Base-by-base conservation (phyloP, 2,329 filamentous ascomycete genomes). In the Chrysoporthe cubensis region DNA sequence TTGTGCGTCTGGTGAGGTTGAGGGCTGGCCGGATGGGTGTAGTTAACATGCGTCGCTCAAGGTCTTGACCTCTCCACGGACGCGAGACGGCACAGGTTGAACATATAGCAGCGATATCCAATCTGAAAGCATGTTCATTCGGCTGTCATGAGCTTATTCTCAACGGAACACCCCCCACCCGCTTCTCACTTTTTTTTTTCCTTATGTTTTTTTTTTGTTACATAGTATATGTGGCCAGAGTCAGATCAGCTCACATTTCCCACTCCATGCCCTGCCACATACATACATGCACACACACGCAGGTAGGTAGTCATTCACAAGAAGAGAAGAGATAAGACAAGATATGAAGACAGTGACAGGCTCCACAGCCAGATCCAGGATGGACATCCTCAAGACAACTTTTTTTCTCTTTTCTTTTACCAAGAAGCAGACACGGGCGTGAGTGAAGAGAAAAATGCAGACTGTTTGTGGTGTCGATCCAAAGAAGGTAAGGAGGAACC, bases 341-440 rank as follows among this genome's bases (percentile, higher is more conserved):
- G 14, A 21, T n/a, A 3, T n/a, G n/a, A 2, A 50, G n/a, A 50
- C n/a, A 46, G 44, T n/a, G n/a, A 21, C 50, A 26, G 18, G 44
- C 44, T n/a, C 44, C 8, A 46, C 6, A 46, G 44, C 52, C 26
- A 37, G 2, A 26, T 37, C 52, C 52, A n/a, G 18, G 18, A n/a
- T 40, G 32, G 14, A n/a, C 37, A 18, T 57, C 34, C 34, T 57
- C 32, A 2, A 18, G 32, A 34, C 34, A n/a, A 32, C 14, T 8
- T 40, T n/a, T 40, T 57, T 34, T 57, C 6, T 52, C n/a, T 54
- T 16, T 54, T 54, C n/a, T 54, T 54, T 57, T 56, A n/a, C 52
- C 32, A 37, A 56, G 32, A 40, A 57, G 34, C 5, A 57, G n/a
- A 57, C 2, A 54, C 11, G n/a, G 18, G 40, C 54, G 40, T 11